These are phyloP conservation scores for Trifolium subterraneum DNA, from an alignment of 306 rosid genomes.

Conservation along the genomic window DNA sequence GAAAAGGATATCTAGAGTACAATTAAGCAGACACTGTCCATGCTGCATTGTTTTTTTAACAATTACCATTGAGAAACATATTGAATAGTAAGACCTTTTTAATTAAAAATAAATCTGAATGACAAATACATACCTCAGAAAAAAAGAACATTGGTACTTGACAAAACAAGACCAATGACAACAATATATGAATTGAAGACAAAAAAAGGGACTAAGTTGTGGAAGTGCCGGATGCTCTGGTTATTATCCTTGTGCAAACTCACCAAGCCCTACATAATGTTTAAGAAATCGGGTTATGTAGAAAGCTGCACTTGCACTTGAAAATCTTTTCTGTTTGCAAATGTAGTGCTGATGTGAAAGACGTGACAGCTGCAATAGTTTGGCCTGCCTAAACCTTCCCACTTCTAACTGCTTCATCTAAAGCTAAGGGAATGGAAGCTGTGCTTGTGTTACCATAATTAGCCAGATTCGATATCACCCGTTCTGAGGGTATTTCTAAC, in stretches of 20 bases:
- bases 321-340: slow-evolving; percentile 15
- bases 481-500: slow-evolving; percentile 72
- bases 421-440: slow-evolving; percentile 90
- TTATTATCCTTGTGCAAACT: slow-evolving; percentile 31
- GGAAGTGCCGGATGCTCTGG: slow-evolving; percentile 35
- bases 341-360: slow-evolving; percentile 1
- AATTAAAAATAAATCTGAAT: slow-evolving; percentile 41
- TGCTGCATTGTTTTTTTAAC: slow-evolving; percentile 41
- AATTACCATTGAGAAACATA: slow-evolving; percentile 33
- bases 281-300: slow-evolving; percentile 1
- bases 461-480: slow-evolving; percentile 87
- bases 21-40: slow-evolving; percentile 34
- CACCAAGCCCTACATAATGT: slow-evolving; percentile 35
- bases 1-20: slow-evolving; percentile 22
- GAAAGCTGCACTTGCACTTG: slow-evolving; percentile 32
- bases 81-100: slow-evolving; percentile 36
- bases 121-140: slow-evolving; percentile 37
- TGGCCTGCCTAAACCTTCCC: slow-evolving; percentile 83
- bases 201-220: slow-evolving; percentile 16
- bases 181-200: slow-evolving; percentile 17
- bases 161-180: slow-evolving; percentile 31
- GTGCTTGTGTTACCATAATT: slow-evolving; percentile 95
- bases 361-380: slow-evolving; percentile 62
- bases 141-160: slow-evolving; percentile 34
- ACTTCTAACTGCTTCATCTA: slow-evolving; percentile 89